phyloP scores from a whole-genome alignment of 768 basidiomycete species.

The Mycena chlorophos region DNA sequence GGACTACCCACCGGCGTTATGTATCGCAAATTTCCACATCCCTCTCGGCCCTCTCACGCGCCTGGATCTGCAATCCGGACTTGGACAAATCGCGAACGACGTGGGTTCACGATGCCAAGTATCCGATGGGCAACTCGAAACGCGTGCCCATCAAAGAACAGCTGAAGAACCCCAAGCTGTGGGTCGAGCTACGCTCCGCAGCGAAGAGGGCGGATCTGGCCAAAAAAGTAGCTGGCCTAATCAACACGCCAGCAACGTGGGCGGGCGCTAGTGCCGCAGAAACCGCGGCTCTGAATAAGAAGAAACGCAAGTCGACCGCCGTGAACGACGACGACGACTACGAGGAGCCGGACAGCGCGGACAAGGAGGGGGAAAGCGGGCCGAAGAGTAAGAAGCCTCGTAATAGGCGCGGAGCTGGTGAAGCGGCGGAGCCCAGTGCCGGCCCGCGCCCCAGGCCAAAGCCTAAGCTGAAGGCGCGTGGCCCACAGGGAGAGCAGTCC shows the following conservation, averaged over 20 bases:
- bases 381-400: neutral
- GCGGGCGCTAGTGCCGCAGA: neutral
- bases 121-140: too few relatives aligned
- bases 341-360: neutral
- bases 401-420: neutral
- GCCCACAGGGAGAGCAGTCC: neutral
- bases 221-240: too few relatives aligned
- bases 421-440: neutral
- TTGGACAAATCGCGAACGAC: neutral
- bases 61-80: neutral
- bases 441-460: neutral
- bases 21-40: neutral
- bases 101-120: too few relatives aligned
- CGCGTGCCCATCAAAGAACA: neutral
- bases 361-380: neutral
- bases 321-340: neutral
- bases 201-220: neutral
- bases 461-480: neutral
- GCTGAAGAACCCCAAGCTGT: neutral
- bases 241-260: too few relatives aligned
- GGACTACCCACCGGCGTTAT: neutral
- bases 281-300: neutral
- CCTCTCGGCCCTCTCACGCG: neutral
- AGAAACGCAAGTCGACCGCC: neutral
- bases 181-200: neutral